phyloP scores from a whole-genome alignment of 768 basidiomycete species.

The Panaeolus cyanescens region DNA sequence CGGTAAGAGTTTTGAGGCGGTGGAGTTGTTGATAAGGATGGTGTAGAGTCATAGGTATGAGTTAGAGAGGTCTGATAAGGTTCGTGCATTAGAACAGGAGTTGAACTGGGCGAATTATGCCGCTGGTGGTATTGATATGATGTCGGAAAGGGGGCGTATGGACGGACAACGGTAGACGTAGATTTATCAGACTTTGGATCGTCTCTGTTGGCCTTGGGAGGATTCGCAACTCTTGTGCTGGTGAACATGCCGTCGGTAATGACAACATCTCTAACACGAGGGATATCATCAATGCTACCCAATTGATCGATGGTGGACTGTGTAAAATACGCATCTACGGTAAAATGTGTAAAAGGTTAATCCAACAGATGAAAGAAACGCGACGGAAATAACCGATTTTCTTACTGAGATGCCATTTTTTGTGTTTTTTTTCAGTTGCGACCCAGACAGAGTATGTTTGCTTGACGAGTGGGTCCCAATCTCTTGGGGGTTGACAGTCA shows the following conservation, averaged over 20 bases:
- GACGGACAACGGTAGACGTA: slow-evolving; percentile 31
- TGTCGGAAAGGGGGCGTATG: slow-evolving; percentile 42
- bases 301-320: slow-evolving; percentile 73
- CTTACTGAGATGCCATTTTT: slow-evolving; percentile 86
- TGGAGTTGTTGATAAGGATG: slow-evolving; percentile 19
- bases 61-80: slow-evolving; percentile 32
- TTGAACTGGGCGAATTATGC: slow-evolving; percentile 23
- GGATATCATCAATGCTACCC: slow-evolving; percentile 70
- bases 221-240: slow-evolving; percentile 65
- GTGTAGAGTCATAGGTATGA: slow-evolving; percentile 16
- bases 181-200: slow-evolving; percentile 28
- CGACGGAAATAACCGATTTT: slow-evolving; percentile 9
- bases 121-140: slow-evolving; percentile 29
- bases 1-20: slow-evolving; percentile 13
- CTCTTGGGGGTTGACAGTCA: slow-evolving; percentile 55
- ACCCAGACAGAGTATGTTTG: slow-evolving; percentile 86
- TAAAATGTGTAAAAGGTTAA: slow-evolving; percentile 8
- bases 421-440: slow-evolving; percentile 58
- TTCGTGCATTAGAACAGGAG: slow-evolving; percentile 42
- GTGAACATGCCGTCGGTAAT: slow-evolving; percentile 71
- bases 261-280: slow-evolving; percentile 54
- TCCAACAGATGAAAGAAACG: slow-evolving; percentile 3
- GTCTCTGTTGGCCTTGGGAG: too few relatives aligned
- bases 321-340: slow-evolving; percentile 79
- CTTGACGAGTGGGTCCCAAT: slow-evolving; percentile 75